Evolutionary conservation across 2,329 filamentous ascomycete genomes (phyloP).

Genomic region (Aspergillus fijiensis): DNA sequence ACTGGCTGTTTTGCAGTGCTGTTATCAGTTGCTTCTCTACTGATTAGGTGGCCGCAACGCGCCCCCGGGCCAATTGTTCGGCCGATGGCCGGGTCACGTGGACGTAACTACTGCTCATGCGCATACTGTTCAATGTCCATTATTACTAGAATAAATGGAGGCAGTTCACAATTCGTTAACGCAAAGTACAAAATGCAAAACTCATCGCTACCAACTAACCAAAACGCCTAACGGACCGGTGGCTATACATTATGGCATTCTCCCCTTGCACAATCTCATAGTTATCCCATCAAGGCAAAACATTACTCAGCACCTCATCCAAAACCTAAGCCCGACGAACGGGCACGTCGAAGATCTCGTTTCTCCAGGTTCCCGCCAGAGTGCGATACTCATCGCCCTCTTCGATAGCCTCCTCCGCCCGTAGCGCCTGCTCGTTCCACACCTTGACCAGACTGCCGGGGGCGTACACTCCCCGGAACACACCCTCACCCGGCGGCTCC

Average conservation of each 20-base stretch:
- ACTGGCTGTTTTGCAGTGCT: too few relatives aligned
- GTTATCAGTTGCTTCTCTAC: conserved; percentile 2
- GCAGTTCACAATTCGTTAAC: not conserved
- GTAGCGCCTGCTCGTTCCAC: conserved; percentile 77
- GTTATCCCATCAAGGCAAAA: not conserved
- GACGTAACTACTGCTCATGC: not conserved
- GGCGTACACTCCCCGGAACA: conserved; percentile 83
- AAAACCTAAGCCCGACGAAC: conserved; percentile 11
- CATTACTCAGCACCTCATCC: not conserved
- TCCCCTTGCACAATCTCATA: not conserved
- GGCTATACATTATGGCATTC: not conserved
- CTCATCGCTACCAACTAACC: not conserved
- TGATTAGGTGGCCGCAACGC: conserved; percentile 26
- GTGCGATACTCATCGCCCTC: conserved; percentile 64
- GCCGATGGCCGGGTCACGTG: conserved; percentile 19
- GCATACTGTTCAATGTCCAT: too few relatives aligned
- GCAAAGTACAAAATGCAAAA: too few relatives aligned
- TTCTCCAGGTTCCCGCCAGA: conserved; percentile 64
- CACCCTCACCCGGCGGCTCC: conserved; percentile 57
- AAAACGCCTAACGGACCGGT: not conserved
- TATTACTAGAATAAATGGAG: not conserved
- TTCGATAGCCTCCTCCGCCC: conserved; percentile 71
- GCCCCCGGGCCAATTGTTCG: conserved; percentile 7
- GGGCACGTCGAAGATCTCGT: conserved; percentile 70
- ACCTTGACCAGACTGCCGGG: conserved; percentile 85